Base-by-base conservation (phyloP, 441 rosid genomes). In the Populus hybrid region DNA sequence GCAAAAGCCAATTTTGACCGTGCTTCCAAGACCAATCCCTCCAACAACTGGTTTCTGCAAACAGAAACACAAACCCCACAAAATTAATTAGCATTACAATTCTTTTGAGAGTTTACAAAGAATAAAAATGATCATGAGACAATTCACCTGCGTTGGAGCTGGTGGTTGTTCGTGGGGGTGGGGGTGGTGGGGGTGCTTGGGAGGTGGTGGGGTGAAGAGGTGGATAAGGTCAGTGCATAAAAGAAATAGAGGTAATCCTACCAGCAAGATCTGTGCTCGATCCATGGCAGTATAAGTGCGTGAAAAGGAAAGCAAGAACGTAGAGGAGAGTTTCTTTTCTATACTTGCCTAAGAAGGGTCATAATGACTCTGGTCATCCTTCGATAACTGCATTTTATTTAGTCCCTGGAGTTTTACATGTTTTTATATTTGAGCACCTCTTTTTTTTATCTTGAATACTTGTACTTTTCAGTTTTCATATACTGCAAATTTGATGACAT, bases 1-100 rank as follows among this genome's bases (percentile, higher is more conserved):
- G 74, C 98, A 92, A 74, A 92, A 92, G 81, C 87, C 87, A 75
- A 94, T 94, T 72, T 83, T 82, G 68, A 94, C 90, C 0, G 92
- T 87, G 61, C 82, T 84, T 63, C 96, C 97, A 71, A 88, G 78
- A 18, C 96, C 96, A 42, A 85, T 63, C 33, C 86, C 86, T 35
- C 87, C 92, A 31, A 82, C 33, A 26, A 76, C 81, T 16, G 78
- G 56, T 70, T 89, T 83, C 94, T 92, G 81, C 84, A n/a, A 77
- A 77, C 36, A 38, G 18, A 50, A 31, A 77, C 56, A 45, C 56
- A 14, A 4, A 45, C 6, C 56, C 18, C 42, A 38, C 11, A 38
- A 38, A 38, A 38, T 38, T 38, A 38, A 38, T 45, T 12, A 45
- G 56, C 5, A 14, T 45, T 45, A 12, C 18, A 45, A 45, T 45